Evolutionary conservation across 179 eudicot genomes (phyloP), one percentile per base, ranked within the genome.

Genomic region (Spinacia oleracea): DNA sequence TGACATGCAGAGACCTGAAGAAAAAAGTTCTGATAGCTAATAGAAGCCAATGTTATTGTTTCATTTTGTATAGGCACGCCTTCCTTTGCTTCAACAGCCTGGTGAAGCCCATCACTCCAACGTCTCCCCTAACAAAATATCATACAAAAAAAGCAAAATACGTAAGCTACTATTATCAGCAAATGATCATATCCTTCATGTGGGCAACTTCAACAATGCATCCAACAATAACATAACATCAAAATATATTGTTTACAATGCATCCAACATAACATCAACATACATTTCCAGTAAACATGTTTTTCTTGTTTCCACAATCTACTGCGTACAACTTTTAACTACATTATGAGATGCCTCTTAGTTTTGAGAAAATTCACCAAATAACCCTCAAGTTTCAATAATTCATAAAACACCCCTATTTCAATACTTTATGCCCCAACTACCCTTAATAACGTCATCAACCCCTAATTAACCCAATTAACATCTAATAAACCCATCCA

Each of bases 71-170:
- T 92, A 77, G 99, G 96, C 79, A 94, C 77, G 75, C 96, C 90
- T 86, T 96, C 99, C 88, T 96, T 96, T 78, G 99, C 98, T 88
- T 96, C 99, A 75, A 96, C 99, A 70, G 99, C 99, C 89, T 96
- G 99, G 86, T 94, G 99, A 86, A 96, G 99, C 62, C 99, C 99
- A 81, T 96, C 99, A 86, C 99, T 96, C 99, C 99, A 96, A 69
- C 99, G 97, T 80, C 99, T 92, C 81, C 99, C 99, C 98, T 96
- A 63, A 60, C 72, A 82, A 18, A 70, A 63, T 69, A 63, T 34
- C 55, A 78, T 23, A n/a, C n/a, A 45, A 43, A 56, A 16, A 45
- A 1, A 67, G 34, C 2, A 34, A 34, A 40, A 67, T 32, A n/a
- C 8, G 1, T 42, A 64, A 27, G 42, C 29, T 40, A 46, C 32